phyloP scores from a whole-genome alignment of 2,329 filamentous ascomycete species.

The Fusarium sp. region DNA sequence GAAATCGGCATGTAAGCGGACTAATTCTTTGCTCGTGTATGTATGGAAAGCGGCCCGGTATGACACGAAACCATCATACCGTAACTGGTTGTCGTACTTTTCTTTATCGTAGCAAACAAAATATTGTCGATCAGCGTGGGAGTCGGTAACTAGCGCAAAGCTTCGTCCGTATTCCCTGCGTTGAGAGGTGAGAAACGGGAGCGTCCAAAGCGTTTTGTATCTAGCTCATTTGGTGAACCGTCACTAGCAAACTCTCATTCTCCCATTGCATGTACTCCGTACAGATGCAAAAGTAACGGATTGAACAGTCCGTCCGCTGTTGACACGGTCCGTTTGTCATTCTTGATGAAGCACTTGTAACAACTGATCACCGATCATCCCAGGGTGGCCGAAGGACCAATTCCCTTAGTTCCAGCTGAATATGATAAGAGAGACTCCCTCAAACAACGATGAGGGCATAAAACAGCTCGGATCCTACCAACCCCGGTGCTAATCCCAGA shows the following conservation, averaged over 20 bases:
- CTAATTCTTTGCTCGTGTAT: slow-evolving; percentile 6
- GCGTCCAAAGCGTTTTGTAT: slow-evolving; percentile 4
- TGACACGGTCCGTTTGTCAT: background rate
- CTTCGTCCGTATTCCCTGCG: slow-evolving; percentile 9
- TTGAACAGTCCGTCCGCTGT: background rate
- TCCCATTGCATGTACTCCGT: background rate
- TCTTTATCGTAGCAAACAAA: slow-evolving; percentile 1
- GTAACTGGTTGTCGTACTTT: background rate
- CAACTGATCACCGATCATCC: background rate
- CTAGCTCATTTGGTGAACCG: slow-evolving; percentile 18
- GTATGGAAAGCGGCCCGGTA: slow-evolving; percentile 27
- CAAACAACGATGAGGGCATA: background rate
- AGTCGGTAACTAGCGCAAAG: slow-evolving; percentile 16
- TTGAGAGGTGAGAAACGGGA: slow-evolving; percentile 19
- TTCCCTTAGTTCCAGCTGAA: background rate
- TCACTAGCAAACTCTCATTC: slow-evolving; percentile 32
- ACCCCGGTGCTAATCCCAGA: background rate
- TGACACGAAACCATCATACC: slow-evolving; percentile 21
- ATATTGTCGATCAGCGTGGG: slow-evolving; percentile 9
- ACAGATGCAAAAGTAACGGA: background rate
- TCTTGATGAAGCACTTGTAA: background rate
- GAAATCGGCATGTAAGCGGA: background rate
- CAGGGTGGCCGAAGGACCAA: background rate
- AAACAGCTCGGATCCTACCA: background rate
- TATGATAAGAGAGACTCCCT: background rate